These are phyloP conservation scores for Serendipita indica DNA, from an alignment of 768 basidiomycete genomes.

Conservation along the genomic window DNA sequence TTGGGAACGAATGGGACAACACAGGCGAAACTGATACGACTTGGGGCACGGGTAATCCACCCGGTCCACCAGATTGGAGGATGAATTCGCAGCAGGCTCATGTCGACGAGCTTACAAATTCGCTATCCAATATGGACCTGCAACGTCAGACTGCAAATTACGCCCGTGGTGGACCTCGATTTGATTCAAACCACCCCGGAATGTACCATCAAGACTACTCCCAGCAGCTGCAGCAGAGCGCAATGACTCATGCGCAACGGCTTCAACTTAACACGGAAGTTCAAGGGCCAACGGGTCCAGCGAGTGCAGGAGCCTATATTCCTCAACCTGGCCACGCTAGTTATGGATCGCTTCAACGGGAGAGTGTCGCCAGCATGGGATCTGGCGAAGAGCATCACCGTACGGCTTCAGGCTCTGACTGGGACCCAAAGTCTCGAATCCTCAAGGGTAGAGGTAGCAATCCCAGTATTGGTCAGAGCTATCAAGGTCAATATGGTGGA, in stretches of 20 bases:
- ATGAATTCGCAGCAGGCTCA: neutral
- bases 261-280: constrained; percentile 46
- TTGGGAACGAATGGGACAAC: neutral
- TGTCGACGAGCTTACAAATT: constrained; percentile 13
- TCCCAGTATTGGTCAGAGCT: constrained; percentile 38
- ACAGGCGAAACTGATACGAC: neutral
- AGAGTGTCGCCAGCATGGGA: constrained; percentile 17
- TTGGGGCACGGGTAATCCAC: neutral
- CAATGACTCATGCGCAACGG: constrained; percentile 38
- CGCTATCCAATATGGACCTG: constrained; percentile 6
- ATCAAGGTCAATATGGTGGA: constrained; percentile 19
- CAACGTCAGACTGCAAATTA: constrained; percentile 28
- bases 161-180: constrained; percentile 26
- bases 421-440: constrained; percentile 55
- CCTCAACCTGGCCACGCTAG: constrained; percentile 29
- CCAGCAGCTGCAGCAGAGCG: constrained; percentile 22
- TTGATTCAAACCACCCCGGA: neutral
- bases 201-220: constrained; percentile 26
- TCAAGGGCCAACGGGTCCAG: constrained; percentile 33
- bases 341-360: constrained; percentile 22
- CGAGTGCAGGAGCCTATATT: constrained; percentile 33
- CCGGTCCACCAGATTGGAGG: neutral
- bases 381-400: constrained; percentile 19
- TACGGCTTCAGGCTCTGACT: constrained; percentile 24
- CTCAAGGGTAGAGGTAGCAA: constrained; percentile 47